These are phyloP conservation scores for Gossypioides kirkii DNA, from an alignment of 345 rosid species.

Conservation along the genomic window DNA sequence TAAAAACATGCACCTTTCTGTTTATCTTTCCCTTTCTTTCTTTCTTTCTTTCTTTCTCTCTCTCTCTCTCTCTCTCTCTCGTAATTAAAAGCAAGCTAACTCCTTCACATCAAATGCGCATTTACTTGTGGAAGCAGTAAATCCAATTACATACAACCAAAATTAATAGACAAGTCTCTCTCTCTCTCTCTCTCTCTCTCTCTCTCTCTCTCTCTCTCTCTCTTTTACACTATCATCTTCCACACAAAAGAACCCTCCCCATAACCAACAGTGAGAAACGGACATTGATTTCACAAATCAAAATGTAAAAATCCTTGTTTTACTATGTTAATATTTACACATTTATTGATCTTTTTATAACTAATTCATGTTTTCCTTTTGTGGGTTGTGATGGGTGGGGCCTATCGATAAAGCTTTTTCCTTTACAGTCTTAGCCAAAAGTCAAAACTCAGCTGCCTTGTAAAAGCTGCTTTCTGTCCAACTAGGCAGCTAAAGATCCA, in stretches of 20 bases:
- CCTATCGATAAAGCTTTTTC: slow-evolving; percentile 11
- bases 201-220: slow-evolving; percentile 13
- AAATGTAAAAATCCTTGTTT: slow-evolving; percentile 12
- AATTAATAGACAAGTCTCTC: slow-evolving; percentile 22
- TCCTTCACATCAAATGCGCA: slow-evolving; percentile 34
- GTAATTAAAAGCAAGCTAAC: slow-evolving; percentile 28
- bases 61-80: not conserved
- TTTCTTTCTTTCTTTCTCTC: not conserved
- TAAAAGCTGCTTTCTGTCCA: slow-evolving; percentile 49
- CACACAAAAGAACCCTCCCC: slow-evolving; percentile 8
- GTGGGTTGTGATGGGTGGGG: slow-evolving; percentile 15
- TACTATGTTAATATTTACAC: not conserved
- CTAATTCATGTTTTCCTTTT: not conserved
- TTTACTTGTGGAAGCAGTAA: slow-evolving; percentile 24
- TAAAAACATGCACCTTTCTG: not conserved
- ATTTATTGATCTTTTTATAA: not conserved
- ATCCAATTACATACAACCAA: slow-evolving; percentile 26
- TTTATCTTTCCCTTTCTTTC: not conserved
- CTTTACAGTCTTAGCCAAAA: slow-evolving; percentile 14
- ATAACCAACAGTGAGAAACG: slow-evolving; percentile 37
- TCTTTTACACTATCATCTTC: slow-evolving; percentile 24
- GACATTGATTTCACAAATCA: slow-evolving; percentile 54
- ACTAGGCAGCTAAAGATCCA: not conserved
- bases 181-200: slow-evolving; percentile 14
- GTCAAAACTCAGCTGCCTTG: slow-evolving; percentile 43